Evolutionary conservation across 768 basidiomycete genomes (phyloP).

Genomic region (Leccinum truebloodii): DNA sequence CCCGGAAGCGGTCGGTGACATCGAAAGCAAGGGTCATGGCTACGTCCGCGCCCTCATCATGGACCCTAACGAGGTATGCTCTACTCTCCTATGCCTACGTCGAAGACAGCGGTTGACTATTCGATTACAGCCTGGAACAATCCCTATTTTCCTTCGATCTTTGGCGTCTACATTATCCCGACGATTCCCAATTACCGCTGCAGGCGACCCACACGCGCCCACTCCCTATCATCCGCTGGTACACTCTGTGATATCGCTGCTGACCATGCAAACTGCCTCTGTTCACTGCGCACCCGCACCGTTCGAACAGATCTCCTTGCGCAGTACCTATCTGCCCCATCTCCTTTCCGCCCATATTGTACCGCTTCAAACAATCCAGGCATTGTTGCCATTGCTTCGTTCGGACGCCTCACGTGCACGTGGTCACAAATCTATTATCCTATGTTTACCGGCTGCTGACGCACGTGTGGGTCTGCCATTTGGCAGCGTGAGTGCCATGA

Average conservation of each 20-base stretch:
- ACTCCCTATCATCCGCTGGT: constrained; percentile 68
- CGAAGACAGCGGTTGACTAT: constrained; percentile 6
- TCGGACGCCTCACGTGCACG: constrained; percentile 56
- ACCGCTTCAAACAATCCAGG: constrained; percentile 75
- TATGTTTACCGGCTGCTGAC: constrained; percentile 75
- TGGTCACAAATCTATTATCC: constrained; percentile 51
- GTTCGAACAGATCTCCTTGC: constrained; percentile 68
- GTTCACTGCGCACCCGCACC: constrained; percentile 50
- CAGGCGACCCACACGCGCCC: constrained; percentile 80
- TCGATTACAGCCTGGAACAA: constrained; percentile 58
- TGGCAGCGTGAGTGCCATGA: constrained; percentile 66
- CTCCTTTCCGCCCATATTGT: constrained; percentile 74
- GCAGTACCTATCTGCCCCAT: constrained; percentile 65
- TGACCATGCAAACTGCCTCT: constrained; percentile 53
- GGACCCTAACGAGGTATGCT: constrained; percentile 70
- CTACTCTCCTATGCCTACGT: background rate
- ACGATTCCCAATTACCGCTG: constrained; percentile 73
- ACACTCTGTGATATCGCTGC: constrained; percentile 75
- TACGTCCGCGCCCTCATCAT: constrained; percentile 81
- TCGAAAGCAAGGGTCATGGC: constrained; percentile 70
- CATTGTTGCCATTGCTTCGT: constrained; percentile 74
- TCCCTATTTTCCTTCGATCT: constrained; percentile 78
- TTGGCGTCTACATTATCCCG: constrained; percentile 77
- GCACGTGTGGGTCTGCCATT: constrained; percentile 76
- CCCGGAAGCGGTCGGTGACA: constrained; percentile 58